Conservation (phyloP, 805 yeast species). For the Suhomyces prunicola region DNA sequence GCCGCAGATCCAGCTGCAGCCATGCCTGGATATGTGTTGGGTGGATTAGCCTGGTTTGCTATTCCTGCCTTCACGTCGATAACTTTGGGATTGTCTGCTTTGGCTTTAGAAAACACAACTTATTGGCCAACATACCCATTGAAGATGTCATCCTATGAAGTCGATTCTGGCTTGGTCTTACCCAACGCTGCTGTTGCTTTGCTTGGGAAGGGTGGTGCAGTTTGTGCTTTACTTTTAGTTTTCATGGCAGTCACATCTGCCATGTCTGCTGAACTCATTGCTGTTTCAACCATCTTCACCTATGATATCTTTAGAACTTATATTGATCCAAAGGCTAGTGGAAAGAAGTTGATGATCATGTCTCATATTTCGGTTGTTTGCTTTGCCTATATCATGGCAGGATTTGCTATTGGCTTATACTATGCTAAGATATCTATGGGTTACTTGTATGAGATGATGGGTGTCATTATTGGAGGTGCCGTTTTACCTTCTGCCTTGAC, state of each 20-base stretch:
- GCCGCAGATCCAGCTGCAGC: conserved; percentile 83
- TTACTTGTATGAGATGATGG: conserved; percentile 83
- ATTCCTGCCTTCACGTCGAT: conserved; percentile 81
- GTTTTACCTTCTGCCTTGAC: conserved; percentile 75
- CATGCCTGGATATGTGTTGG: conserved; percentile 81
- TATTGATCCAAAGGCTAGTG: conserved; percentile 73
- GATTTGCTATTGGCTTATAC: conserved; percentile 75
- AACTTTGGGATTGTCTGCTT: conserved; percentile 82
- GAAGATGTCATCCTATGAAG: conserved; percentile 61
- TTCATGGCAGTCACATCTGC: conserved; percentile 95
- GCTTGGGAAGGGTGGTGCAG: conserved; percentile 87
- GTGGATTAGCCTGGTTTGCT: conserved; percentile 90
- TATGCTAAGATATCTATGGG: conserved; percentile 87
- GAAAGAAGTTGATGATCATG: conserved; percentile 64
- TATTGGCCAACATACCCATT: conserved; percentile 79
- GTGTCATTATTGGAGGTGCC: conserved; percentile 82
- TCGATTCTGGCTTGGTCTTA: conserved; percentile 75
- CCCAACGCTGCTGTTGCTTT: conserved; percentile 81
- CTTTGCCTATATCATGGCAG: conserved; percentile 66
- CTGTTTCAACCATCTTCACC: conserved; percentile 81
- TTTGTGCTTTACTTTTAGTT: conserved; percentile 70
- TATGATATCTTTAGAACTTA: conserved; percentile 83
- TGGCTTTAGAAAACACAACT: conserved; percentile 67
- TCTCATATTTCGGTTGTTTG: conserved; percentile 66
- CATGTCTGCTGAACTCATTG: conserved; percentile 85